phyloP scores from a whole-genome alignment of 305 asterid genomes.

The Solanum hybrid region DNA sequence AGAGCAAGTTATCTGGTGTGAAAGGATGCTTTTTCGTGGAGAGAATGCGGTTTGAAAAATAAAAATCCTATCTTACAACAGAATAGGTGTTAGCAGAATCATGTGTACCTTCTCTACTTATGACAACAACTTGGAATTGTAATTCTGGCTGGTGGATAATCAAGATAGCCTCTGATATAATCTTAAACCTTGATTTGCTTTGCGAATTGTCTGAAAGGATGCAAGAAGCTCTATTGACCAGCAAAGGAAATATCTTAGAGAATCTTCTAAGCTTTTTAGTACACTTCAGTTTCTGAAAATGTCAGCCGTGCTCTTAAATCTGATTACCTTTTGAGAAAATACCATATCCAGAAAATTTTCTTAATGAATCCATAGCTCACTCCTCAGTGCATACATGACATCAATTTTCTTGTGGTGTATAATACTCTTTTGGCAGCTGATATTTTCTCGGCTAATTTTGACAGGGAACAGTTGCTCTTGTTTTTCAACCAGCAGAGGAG shows the following conservation, averaged over 20 bases:
- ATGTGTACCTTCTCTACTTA: not conserved
- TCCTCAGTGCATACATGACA: not conserved
- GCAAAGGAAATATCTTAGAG: not conserved
- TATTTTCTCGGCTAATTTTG: not conserved
- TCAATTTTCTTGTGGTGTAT: not conserved
- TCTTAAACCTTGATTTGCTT: not conserved
- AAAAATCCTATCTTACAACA: not conserved
- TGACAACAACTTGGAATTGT: not conserved
- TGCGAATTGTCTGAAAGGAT: not conserved
- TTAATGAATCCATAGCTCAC: not conserved
- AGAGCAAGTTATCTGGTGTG: not conserved
- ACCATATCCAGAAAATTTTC: not conserved
- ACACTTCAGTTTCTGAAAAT: not conserved
- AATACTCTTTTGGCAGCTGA: not conserved
- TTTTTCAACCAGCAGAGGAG: conserved; percentile 98
- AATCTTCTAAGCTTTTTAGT: not conserved
- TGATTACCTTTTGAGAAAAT: not conserved
- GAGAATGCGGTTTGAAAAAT: not conserved
- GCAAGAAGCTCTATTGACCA: not conserved
- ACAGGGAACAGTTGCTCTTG: conserved; percentile 82
- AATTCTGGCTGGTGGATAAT: not conserved
- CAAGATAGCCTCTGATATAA: not conserved
- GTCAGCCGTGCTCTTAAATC: not conserved
- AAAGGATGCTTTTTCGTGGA: not conserved
- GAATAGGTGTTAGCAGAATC: not conserved